Percentiles rank a stretch among this genome's conserved stretches.
Evolutionary conservation across 2,329 filamentous ascomycete genomes (phyloP).

Genomic region (Annulohypoxylon truncatum): DNA sequence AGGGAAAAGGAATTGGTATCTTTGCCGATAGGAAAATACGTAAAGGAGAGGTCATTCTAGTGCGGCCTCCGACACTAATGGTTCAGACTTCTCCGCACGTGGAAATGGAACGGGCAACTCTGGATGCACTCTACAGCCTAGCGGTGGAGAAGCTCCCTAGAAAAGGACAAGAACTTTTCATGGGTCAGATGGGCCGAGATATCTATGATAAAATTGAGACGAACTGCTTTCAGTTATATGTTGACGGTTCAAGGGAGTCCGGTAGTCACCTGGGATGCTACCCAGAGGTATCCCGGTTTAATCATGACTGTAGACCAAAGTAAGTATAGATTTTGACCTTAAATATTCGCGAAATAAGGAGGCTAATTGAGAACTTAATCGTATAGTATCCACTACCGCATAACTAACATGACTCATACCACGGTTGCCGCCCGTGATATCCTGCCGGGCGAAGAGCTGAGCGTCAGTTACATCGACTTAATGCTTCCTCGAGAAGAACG

Average conservation of each 20-base stretch:
- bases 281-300: conserved; percentile 52
- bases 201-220: conserved; percentile 50
- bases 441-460: conserved; percentile 52
- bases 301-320: conserved; percentile 58
- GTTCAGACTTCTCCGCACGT: conserved; percentile 44
- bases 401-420: conserved; percentile 52
- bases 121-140: conserved; percentile 46
- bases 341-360: neutral
- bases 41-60: conserved; percentile 53
- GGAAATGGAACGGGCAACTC: conserved; percentile 30
- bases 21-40: conserved; percentile 52
- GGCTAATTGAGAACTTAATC: neutral
- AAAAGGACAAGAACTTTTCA: conserved; percentile 42
- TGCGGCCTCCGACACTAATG: conserved; percentile 48
- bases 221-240: conserved; percentile 52
- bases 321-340: conserved; percentile 38
- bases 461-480: conserved; percentile 53
- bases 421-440: conserved; percentile 54
- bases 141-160: conserved; percentile 48
- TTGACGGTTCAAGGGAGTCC: conserved; percentile 43
- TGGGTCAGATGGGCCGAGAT: conserved; percentile 50
- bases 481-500: conserved; percentile 46
- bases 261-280: conserved; percentile 51
- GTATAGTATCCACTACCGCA: conserved; percentile 51
- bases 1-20: conserved; percentile 53